Evolutionary conservation across 371 early-diverging fungal species (phyloP).

Genomic region (Amoeboradix gromovi): DNA sequence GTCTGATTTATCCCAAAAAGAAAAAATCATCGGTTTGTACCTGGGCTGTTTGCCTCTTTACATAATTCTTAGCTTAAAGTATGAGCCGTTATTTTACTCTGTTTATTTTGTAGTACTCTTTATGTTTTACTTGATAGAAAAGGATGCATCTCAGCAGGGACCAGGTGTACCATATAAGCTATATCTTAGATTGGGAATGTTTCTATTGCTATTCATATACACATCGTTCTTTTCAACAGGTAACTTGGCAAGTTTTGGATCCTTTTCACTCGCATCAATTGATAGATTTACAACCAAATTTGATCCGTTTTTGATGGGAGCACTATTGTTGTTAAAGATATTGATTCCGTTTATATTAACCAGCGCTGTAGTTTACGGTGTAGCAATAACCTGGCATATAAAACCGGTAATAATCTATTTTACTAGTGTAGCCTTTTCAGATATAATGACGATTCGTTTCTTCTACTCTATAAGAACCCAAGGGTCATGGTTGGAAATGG

Average conservation of each 20-base stretch:
- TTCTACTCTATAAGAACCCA: constrained; percentile 68
- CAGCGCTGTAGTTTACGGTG: constrained; percentile 33
- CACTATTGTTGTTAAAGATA: constrained; percentile 50
- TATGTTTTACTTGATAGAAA: no score
- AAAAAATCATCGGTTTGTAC: no score
- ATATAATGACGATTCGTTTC: constrained; percentile 76
- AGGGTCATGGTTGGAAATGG: constrained; percentile 86
- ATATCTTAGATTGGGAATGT: constrained; percentile 28
- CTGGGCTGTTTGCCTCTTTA: no score
- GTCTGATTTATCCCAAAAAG: no score
- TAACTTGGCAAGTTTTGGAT: constrained; percentile 59
- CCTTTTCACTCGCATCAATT: constrained; percentile 60
- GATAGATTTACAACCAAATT: constrained; percentile 66
- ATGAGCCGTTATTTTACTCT: no score
- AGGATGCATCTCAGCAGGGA: no score
- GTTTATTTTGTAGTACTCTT: no score
- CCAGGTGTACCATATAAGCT: no score
- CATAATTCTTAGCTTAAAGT: no score
- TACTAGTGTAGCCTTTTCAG: constrained; percentile 47
- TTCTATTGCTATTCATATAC: constrained; percentile 60
- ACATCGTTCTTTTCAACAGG: constrained; percentile 86
- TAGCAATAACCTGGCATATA: constrained; percentile 34
- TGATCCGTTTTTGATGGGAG: constrained; percentile 62
- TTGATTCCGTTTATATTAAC: constrained; percentile 52
- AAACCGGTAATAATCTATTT: constrained; percentile 54